Base-by-base conservation (phyloP, 2,329 filamentous ascomycete species). In the Diaporthe nobilis region DNA sequence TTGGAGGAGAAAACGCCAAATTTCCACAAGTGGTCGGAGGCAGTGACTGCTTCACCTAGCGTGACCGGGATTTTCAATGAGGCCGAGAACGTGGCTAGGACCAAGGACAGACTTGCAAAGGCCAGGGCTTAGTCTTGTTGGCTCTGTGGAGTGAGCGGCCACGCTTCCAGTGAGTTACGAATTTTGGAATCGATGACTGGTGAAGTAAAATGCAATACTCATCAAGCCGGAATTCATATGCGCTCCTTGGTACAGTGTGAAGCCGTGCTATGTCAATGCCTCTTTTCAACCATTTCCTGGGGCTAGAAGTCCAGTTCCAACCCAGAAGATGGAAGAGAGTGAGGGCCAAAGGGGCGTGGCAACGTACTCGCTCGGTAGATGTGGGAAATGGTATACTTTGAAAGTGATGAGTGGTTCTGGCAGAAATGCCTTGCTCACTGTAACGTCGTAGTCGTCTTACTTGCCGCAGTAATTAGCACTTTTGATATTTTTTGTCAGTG, bases 1-100 rank as follows among this genome's bases (percentile, higher is more conserved):
- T 84, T 93, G 73, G 85, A 86, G 75, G 83, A 88, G 75, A 86
- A 86, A 74, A 85, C 92, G n/a, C 94, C 94, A 1, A 90, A 89
- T 74, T 95, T 94, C 81, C 88, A 88, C 80, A 90, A 89, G 78
- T 96, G 94, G 94, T 90, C 90, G 0, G 85, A 90, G 75, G 89
- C 87, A 1, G 89, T 93, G 3, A 83, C 88, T 7, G 85, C 86
- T 75, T 89, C 94, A 74, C 90, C 92, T 22, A 95, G 92, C 78
- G 93, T 96, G 22, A 91, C 87, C 0, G 87, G 85, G 65, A 91
- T 93, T 76, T 94, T 87, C 80, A 82, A 94, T 73, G 91, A 91
- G 83, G 83, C 88, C 76, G 77, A 49, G 0, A 82, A 89, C 60
- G 84, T 87, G 2, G 82, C 84, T 77, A 80, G 75, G 44, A 87